phyloP scores from a whole-genome alignment of 345 rosid genomes.

The Acer campestre region DNA sequence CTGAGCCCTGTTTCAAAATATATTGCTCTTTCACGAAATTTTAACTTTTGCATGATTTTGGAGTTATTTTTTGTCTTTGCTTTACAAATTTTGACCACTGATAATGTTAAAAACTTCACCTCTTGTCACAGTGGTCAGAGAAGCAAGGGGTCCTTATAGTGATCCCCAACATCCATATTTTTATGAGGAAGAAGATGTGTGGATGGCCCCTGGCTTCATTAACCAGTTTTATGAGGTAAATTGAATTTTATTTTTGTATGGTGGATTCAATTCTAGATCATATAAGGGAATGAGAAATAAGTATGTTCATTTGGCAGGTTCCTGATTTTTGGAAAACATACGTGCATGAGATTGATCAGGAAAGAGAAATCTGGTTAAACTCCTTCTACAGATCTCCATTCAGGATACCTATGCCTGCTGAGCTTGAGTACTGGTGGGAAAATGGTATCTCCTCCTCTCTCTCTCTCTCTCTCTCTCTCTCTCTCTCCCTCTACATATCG shows the following conservation, averaged over 20 bases:
- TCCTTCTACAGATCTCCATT: constrained; percentile 91
- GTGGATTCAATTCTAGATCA: constrained; percentile 13
- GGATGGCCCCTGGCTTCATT: constrained; percentile 99
- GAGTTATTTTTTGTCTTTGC: neutral
- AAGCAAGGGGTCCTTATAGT: constrained; percentile 82
- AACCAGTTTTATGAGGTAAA: constrained; percentile 86
- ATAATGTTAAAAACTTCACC: neutral
- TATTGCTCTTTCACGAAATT: neutral
- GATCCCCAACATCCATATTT: constrained; percentile 95
- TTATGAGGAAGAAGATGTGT: constrained; percentile 90
- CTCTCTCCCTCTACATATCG: too few species aligned
- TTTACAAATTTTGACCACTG: neutral
- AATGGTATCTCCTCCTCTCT: constrained; percentile 45
- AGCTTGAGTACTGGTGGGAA: constrained; percentile 95
- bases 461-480: neutral
- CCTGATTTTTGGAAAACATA: constrained; percentile 95
- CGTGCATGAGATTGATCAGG: constrained; percentile 82
- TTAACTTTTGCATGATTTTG: neutral
- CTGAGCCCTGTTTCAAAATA: neutral
- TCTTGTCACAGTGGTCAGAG: constrained; percentile 78
- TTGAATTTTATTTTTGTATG: constrained; percentile 15
- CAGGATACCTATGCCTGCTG: constrained; percentile 94
- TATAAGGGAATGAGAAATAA: constrained; percentile 18
- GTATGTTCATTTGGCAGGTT: constrained; percentile 49
- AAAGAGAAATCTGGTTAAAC: constrained; percentile 94